A percentile compares a stretch with the other conserved stretches of the same genome.
phyloP scores from a whole-genome alignment of 306 rosid genomes.

The Gleditsia sinensis region DNA sequence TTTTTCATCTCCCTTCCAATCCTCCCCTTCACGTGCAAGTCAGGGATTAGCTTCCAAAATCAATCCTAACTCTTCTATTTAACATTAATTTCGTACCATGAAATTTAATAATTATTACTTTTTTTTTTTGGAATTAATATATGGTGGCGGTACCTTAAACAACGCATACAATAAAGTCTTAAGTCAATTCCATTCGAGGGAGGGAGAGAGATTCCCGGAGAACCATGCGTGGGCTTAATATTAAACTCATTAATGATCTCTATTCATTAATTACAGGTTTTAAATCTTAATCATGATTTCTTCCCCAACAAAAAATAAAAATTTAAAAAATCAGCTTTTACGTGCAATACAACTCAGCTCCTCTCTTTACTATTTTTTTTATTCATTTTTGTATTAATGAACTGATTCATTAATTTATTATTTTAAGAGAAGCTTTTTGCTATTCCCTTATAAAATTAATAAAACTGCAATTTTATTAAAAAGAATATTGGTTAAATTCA shows the following conservation, averaged over 20 bases:
- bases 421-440: slow-evolving; percentile 31
- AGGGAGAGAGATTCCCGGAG: slow-evolving; percentile 83
- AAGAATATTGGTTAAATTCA: not conserved
- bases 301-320: slow-evolving; percentile 38
- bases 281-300: slow-evolving; percentile 56
- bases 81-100: not conserved
- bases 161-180: slow-evolving; percentile 32
- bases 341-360: slow-evolving; percentile 68
- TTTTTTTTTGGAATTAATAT: not conserved
- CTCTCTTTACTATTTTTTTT: slow-evolving; percentile 4
- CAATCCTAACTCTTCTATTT: not conserved
- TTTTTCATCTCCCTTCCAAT: not conserved
- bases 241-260: slow-evolving; percentile 34
- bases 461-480: too few relatives aligned
- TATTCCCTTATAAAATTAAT: too few relatives aligned
- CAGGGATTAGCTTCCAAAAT: not conserved
- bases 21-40: slow-evolving; percentile 52
- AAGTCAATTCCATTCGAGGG: slow-evolving; percentile 47
- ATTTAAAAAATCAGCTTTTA: too few relatives aligned
- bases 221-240: slow-evolving; percentile 84
- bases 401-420: slow-evolving; percentile 13
- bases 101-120: slow-evolving; percentile 3
- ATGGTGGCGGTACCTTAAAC: slow-evolving; percentile 33
- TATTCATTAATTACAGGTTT: slow-evolving; percentile 35
- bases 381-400: not conserved